Evolutionary conservation across 2,329 filamentous ascomycete species (phyloP), one percentile per base, ranked within the genome.

Genomic region (Ilyonectria robusta): DNA sequence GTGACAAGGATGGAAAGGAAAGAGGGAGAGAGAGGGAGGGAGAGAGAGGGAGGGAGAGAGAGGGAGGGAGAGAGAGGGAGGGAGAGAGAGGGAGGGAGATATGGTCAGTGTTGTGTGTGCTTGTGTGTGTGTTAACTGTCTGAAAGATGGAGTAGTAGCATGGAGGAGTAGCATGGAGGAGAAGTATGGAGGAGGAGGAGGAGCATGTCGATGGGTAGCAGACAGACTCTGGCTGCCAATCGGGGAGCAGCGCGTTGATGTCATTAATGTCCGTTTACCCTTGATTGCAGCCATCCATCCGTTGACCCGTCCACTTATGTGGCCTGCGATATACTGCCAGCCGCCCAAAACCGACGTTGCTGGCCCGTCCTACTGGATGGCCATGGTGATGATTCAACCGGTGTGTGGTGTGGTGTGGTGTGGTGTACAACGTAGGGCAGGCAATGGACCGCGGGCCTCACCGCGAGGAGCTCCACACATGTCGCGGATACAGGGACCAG

Each of bases 161-260:
- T 33, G 31, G 31, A 33, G 31, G 44, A 15, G 26, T 6, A 33
- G 13, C 26, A 17, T 13, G 21, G 17, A 19, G 44, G 9, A 19
- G 19, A 2, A 7, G 21, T 19, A 21, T 6, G n/a, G n/a, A 13
- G 40, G 15, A 3, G n/a, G 8, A 29, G 17, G 59, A 56, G 23
- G 46, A 31, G 11, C n/a, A 40, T 50, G 47, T 1, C 26, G 31
- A 33, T 33, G 31, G 31, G 31, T 33, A 10, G 31, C 31, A 21
- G 11, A 37, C 10, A 29, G 44, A 59, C 54, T 50, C 59, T 54
- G 46, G 23, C 19, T 50, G 55, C 59, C 54, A 66, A 62, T 66
- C 58, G 51, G 42, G 51, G 31, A 33, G 23, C 19, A 21, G 44
- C 33, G 21, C n/a, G 47, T 56, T 62, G 58, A 66, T 66, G 63